Conservation (phyloP, 768 basidiomycete species). For the Rhodotorula graminis region DNA sequence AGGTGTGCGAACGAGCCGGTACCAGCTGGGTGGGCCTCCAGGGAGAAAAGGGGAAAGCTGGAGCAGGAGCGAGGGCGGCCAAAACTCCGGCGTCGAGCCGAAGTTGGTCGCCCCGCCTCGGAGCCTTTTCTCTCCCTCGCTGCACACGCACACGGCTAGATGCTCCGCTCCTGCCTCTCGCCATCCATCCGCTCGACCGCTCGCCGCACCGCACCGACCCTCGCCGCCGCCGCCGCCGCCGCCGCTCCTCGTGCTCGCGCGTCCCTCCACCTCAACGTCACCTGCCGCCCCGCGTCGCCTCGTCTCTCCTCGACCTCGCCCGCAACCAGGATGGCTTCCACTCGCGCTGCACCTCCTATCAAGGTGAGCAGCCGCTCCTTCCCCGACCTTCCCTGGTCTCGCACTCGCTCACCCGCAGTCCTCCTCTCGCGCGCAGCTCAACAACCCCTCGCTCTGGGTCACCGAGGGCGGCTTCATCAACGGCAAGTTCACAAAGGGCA, state of each 20-base stretch:
- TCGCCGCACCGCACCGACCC: background rate
- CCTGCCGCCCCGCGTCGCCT: background rate
- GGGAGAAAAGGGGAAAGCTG: no score
- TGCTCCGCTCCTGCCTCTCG: background rate
- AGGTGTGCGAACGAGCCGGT: no score
- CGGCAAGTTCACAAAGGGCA: constrained; percentile 81
- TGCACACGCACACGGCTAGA: background rate
- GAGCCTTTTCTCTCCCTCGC: no score
- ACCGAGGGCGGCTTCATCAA: constrained; percentile 67
- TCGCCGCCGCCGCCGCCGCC: background rate
- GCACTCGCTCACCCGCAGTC: no score
- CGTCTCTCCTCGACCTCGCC: background rate
- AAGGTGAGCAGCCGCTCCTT: constrained; percentile 3
- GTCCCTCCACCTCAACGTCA: background rate
- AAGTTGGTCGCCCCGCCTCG: no score
- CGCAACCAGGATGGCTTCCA: background rate
- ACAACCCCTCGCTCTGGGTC: constrained; percentile 69
- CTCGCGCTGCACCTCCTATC: background rate
- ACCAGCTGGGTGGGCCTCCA: no score
- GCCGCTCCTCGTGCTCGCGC: background rate
- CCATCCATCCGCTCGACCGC: background rate
- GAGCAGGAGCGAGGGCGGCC: no score
- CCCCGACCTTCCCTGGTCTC: no score
- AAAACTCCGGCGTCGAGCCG: no score
- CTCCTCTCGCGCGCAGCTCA: constrained; percentile 49